A percentile compares a stretch with the other conserved stretches of the same genome.
phyloP scores from a whole-genome alignment of 495 filamentous ascomycete species.

The Tuber microsphaerosporum region DNA sequence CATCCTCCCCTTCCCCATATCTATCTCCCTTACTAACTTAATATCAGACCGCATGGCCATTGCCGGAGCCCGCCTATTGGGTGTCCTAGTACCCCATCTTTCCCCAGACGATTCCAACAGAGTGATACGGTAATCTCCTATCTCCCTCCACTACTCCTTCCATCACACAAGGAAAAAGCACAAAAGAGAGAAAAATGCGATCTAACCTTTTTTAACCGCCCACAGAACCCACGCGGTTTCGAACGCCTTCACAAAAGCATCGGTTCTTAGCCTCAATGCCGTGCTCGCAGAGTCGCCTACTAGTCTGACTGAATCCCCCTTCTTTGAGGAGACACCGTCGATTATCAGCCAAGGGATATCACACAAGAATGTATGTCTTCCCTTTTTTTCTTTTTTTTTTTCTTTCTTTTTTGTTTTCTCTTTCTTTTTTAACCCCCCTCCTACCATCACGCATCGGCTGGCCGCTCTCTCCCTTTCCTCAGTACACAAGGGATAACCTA shows the following conservation, averaged over 20 bases:
- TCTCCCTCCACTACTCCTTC: conserved; percentile 7
- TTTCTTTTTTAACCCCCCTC: not conserved
- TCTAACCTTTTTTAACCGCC: not conserved
- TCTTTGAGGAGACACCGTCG: conserved; percentile 62
- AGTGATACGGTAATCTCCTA: conserved; percentile 59
- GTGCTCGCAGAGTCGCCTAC: conserved; percentile 71
- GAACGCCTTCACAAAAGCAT: conserved; percentile 55
- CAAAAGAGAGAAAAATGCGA: not conserved
- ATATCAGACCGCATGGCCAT: conserved; percentile 62
- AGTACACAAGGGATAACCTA: conserved; percentile 6
- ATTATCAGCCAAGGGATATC: conserved; percentile 74
- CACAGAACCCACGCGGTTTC: conserved; percentile 64
- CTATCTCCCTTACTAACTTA: conserved; percentile 15
- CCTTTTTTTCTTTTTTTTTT: not conserved
- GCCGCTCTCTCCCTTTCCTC: conserved; percentile 13
- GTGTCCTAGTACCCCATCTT: conserved; percentile 77
- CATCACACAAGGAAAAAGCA: not conserved
- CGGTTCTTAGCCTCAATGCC: conserved; percentile 79
- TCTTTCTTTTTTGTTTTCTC: not conserved
- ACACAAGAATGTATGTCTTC: conserved; percentile 59
- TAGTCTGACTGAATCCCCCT: conserved; percentile 55
- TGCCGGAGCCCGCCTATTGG: conserved; percentile 80
- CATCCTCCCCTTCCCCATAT: not conserved
- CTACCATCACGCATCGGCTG: not conserved
- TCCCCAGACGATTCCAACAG: conserved; percentile 56